Base-by-base conservation (phyloP, 169 alveolate genomes). In the Blepharisma undulans region DNA sequence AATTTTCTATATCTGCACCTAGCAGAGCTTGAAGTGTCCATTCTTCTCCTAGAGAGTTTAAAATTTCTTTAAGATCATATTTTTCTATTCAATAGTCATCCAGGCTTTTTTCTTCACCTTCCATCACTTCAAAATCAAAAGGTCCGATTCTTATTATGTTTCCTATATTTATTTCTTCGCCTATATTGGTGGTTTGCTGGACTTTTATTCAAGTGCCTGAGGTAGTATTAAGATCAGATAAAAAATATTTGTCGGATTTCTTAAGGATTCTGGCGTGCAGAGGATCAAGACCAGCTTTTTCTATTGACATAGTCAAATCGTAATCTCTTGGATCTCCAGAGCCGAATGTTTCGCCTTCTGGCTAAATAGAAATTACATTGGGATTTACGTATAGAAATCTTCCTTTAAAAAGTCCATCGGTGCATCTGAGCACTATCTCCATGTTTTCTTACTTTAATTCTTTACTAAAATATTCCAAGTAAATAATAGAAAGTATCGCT, bases 361-460 rank as follows among this genome's bases (percentile, higher is more conserved):
- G 80, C 91, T 86, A 36, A 18, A 71, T 86, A 36, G 22, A 14
- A 30, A 19, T 60, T 86, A 86, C 91, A n/a, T 95, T 92, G 0
- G 94, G 90, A 76, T 94, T 94, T 25, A 94, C 91, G 91, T 87
- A 94, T 34, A 94, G 33, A 84, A 94, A 94, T 89, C 90, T 92
- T 61, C 96, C 96, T 74, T 91, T 82, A 85, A 85, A 92, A 59
- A 94, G 72, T 3, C 96, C 96, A 80, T 91, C 94, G 10, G 96
- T 94, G 84, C 96, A 94, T 81, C 89, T 90, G 25, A 94, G 88
- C 71, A 94, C 76, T 72, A 86, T 19, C 59, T 86, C 91, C 66
- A 48, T 48, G 66, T 48, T 48, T 48, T 48, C 66, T 48, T 48
- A 48, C 66, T 48, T 48, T 48, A 48, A 48, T 48, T 48, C 66